A percentile compares a stretch with the other conserved stretches of the same genome.
Evolutionary conservation across 106 monocot species (phyloP).

Genomic region (Gastrodia elata): DNA sequence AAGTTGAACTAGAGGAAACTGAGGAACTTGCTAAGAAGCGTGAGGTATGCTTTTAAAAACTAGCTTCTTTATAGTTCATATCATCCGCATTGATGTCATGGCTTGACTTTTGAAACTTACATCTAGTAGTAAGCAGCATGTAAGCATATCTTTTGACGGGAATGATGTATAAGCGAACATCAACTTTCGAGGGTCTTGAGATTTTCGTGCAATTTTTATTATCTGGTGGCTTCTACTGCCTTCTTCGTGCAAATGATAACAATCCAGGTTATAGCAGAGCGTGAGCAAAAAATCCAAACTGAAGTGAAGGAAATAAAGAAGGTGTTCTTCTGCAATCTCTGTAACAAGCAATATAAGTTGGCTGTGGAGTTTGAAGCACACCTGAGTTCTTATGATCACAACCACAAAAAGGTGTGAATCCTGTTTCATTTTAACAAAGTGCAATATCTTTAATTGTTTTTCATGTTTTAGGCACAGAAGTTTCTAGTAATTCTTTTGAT

Average conservation of each 20-base stretch:
- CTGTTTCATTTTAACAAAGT: neutral
- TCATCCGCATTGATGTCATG: slow-evolving; percentile 24
- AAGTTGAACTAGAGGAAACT: slow-evolving; percentile 80
- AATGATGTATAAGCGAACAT: slow-evolving; percentile 54
- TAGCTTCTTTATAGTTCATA: neutral
- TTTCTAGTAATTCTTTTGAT: neutral
- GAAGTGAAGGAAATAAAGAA: slow-evolving; percentile 98
- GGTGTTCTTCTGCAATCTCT: slow-evolving; percentile 90
- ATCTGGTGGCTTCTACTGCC: slow-evolving; percentile 95
- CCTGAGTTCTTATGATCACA: slow-evolving; percentile 98
- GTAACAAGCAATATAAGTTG: slow-evolving; percentile 97
- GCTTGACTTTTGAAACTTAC: slow-evolving; percentile 31
- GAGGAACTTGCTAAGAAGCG: slow-evolving; percentile 76
- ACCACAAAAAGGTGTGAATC: slow-evolving; percentile 87
- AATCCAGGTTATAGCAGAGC: slow-evolving; percentile 99
- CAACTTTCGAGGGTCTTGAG: slow-evolving; percentile 73
- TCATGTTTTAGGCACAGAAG: neutral
- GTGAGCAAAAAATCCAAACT: slow-evolving; percentile 87
- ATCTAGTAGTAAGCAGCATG: slow-evolving; percentile 40
- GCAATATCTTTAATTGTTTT: neutral
- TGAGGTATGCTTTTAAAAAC: slow-evolving; percentile 53
- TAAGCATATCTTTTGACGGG: slow-evolving; percentile 41
- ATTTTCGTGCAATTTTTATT: slow-evolving; percentile 94
- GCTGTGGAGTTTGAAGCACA: slow-evolving; percentile 95
- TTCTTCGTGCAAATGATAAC: slow-evolving; percentile 94